These are phyloP conservation scores for Fusarium sp. DNA, from an alignment of 2,329 filamentous ascomycete genomes.

Conservation along the genomic window DNA sequence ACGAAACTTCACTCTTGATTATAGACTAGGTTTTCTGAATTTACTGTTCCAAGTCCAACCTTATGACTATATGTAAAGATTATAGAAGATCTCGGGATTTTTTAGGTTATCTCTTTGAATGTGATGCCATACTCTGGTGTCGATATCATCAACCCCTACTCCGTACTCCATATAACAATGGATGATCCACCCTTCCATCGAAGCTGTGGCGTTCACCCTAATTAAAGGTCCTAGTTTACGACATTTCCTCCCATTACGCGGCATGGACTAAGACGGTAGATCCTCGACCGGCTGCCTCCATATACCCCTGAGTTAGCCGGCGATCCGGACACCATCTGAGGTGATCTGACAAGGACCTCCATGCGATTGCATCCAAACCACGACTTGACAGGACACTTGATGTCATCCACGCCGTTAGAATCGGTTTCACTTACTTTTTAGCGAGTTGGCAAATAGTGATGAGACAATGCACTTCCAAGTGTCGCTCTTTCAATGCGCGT, in stretches of 20 bases:
- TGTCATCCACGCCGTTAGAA: neutral
- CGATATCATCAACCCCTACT: neutral
- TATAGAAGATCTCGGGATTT: too few species aligned
- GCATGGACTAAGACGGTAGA: constrained; percentile 7
- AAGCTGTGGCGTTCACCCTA: constrained; percentile 9
- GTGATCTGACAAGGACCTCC: neutral
- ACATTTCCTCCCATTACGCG: constrained; percentile 19
- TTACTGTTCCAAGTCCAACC: too few species aligned
- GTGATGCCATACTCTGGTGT: neutral
- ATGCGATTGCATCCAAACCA: constrained; percentile 3
- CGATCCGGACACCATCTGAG: neutral
- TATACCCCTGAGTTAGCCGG: constrained; percentile 14
- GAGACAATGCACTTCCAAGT: neutral
- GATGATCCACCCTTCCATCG: constrained; percentile 2
- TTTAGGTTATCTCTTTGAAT: too few species aligned
- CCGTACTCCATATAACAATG: neutral
- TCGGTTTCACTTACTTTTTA: neutral
- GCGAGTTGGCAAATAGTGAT: neutral
- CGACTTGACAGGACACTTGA: constrained; percentile 2
- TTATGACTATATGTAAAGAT: too few species aligned
- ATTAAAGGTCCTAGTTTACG: constrained; percentile 6
- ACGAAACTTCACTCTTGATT: too few species aligned
- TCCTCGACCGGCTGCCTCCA: constrained; percentile 32
- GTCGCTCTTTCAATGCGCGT: neutral
- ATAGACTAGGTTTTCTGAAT: too few species aligned